Evolutionary conservation across 345 rosid species (phyloP), one percentile per base, ranked within the genome.

Genomic region (Litchi chinensis): DNA sequence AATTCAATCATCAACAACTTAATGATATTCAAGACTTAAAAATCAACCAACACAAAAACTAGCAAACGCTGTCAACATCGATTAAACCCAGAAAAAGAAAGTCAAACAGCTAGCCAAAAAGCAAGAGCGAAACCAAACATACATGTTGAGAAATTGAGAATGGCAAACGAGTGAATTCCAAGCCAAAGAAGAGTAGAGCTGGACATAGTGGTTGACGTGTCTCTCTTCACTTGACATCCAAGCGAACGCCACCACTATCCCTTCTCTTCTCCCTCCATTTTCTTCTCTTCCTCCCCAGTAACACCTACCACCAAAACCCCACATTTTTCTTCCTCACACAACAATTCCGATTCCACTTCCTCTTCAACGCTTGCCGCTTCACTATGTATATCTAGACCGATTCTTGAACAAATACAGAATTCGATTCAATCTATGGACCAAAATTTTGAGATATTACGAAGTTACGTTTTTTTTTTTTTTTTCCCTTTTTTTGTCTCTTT

Each of bases 171-270:
- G 88, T 6, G 97, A 93, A 86, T 85, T 84, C 92, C 94, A 93
- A 1, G 86, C 88, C 80, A 90, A 79, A 57, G 97, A 93, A 37
- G 90, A 82, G 71, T 91, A 93, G 43, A 95, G 93, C 83, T 89
- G 77, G 37, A 89, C 85, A 75, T 88, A 92, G 82, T 73, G 91
- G 76, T 87, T 88, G 77, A 92, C 86, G 79, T 91, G 93, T 70
- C 82, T 89, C 82, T 91, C 95, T 79, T 91, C 89, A 71, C 94
- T 92, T 8, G 94, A 92, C 93, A 91, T 89, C 99, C 98, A 95
- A 76, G 96, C 93, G 78, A 93, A 91, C 22, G 87, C 89, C 82
- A 93, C 91, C 52, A 89, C 90, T 56, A 95, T 82, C 54, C 95
- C 94, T 79, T 85, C 95, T 73, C 82, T 81, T 65, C 82, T 81